phyloP scores from a whole-genome alignment of 495 filamentous ascomycete species.

The Trichocladium uniseriatum region DNA sequence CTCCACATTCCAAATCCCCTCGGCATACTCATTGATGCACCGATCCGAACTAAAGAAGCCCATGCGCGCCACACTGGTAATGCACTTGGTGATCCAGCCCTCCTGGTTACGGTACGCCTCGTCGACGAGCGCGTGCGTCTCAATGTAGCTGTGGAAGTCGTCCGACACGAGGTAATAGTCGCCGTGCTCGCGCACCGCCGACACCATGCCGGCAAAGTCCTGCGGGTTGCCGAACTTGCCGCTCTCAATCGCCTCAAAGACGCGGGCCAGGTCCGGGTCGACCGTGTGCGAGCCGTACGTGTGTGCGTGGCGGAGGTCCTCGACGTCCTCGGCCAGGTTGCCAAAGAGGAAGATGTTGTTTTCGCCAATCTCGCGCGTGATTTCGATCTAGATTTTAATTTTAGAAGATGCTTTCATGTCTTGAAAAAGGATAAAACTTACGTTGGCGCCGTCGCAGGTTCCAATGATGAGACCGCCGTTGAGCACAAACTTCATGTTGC shows the following conservation, averaged over 20 bases:
- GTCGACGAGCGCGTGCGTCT: slow-evolving; percentile 83
- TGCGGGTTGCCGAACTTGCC: slow-evolving; percentile 67
- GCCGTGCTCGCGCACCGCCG: slow-evolving; percentile 79
- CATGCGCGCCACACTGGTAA: slow-evolving; percentile 79
- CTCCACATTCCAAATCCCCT: slow-evolving; percentile 94
- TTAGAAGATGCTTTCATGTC: not conserved
- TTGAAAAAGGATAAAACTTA: slow-evolving; percentile 36
- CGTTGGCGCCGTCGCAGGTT: slow-evolving; percentile 95
- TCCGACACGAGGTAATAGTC: slow-evolving; percentile 97
- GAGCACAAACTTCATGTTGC: slow-evolving; percentile 98
- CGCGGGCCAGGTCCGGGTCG: slow-evolving; percentile 62
- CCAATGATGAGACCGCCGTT: slow-evolving; percentile 96
- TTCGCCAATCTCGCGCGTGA: slow-evolving; percentile 92
- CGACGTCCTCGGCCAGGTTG: slow-evolving; percentile 91
- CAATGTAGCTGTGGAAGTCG: slow-evolving; percentile 87
- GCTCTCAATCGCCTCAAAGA: slow-evolving; percentile 72
- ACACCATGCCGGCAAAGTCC: slow-evolving; percentile 70
- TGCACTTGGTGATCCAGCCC: slow-evolving; percentile 82
- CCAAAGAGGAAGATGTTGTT: slow-evolving; percentile 98
- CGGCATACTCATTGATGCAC: slow-evolving; percentile 97
- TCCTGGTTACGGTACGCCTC: slow-evolving; percentile 84
- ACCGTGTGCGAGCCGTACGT: slow-evolving; percentile 69
- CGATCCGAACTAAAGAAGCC: slow-evolving; percentile 94
- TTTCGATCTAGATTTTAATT: slow-evolving; percentile 62
- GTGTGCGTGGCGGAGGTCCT: slow-evolving; percentile 88